Evolutionary conservation across 1,139 yeast species (phyloP).

Genomic region (Saccharomyces hybrid): DNA sequence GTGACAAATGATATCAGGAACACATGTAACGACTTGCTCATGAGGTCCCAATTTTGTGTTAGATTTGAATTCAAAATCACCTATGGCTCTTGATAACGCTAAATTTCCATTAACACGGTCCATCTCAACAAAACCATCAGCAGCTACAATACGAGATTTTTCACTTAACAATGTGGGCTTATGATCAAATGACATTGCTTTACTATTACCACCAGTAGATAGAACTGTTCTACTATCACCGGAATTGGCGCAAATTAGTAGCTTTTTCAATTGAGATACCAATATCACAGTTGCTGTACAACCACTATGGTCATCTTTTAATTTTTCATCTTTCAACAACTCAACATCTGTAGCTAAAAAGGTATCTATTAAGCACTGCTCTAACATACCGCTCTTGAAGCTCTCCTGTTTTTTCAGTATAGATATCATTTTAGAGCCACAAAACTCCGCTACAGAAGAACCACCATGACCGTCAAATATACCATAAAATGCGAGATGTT

Average conservation of each 20-base stretch:
- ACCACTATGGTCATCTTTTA: conserved; percentile 79
- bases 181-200: conserved; percentile 90
- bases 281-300: conserved; percentile 92
- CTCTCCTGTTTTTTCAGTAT: conserved; percentile 59
- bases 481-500: conserved; percentile 74
- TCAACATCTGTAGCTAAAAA: conserved; percentile 82
- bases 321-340: conserved; percentile 52
- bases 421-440: conserved; percentile 71
- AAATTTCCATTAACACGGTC: conserved; percentile 96
- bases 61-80: conserved; percentile 91
- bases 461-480: conserved; percentile 99
- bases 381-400: conserved; percentile 49
- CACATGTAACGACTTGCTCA: conserved; percentile 92
- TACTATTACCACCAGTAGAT: conserved; percentile 77
- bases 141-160: conserved; percentile 83
- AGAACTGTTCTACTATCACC: conserved; percentile 95
- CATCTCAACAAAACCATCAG: conserved; percentile 95
- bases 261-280: conserved; percentile 36
- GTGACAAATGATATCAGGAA: conserved; percentile 86
- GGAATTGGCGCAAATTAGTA: conserved; percentile 73
- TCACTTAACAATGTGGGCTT: conserved; percentile 95
- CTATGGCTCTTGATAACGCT: conserved; percentile 93
- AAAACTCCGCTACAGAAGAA: conserved; percentile 77
- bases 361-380: conserved; percentile 71
- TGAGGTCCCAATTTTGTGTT: conserved; percentile 78